Evolutionary conservation across 2,329 filamentous ascomycete species (phyloP), one percentile per base, ranked within the genome.

Genomic region (Monosporascus sp.): DNA sequence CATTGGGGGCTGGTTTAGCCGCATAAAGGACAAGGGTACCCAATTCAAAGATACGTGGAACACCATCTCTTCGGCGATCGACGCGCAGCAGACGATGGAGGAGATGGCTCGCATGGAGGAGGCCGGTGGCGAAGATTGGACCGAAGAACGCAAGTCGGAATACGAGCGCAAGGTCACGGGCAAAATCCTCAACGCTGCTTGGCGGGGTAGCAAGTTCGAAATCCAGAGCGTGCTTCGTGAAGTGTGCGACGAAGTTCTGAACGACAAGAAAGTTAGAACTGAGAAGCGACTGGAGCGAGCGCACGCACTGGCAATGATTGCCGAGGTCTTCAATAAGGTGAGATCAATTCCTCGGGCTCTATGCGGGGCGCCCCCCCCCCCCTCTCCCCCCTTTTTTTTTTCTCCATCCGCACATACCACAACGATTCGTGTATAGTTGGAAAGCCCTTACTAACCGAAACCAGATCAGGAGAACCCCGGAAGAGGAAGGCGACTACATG

Each of bases 41-140:
- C 82, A 97, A 57, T 91, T 96, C 65, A 97, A 97, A 79, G 94
- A 99, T 68, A 97, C 94, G 1, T 99, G 94, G 94, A 93, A 90
- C 68, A 99, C 94, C 31, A 97, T 99, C 68, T 91, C 86, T 59
- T 95, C 90, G 50, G 94, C 94, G 40, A 96, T 99, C 60, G 92
- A 97, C 68, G 94, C 94, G 26, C 94, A 99, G 76, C 88, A 96
- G 77, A 96, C 92, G 56, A 96, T 99, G 85, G 93, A 99, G 76
- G 93, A 97, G 72, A 97, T 99, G 94, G 92, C 91, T 52, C 91
- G 93, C 71, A 80, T 93, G 73, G 94, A 99, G 76, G 90, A 97
- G 77, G 86, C 87, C 66, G 94, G 93, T 51, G 94, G 94, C 49
- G 94, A 97, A 52, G 91, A 96, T 57, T 99, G 94, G 94, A 97